Base-by-base conservation (phyloP, 2,329 filamentous ascomycete species). In the Fusarium odoratissimum region DNA sequence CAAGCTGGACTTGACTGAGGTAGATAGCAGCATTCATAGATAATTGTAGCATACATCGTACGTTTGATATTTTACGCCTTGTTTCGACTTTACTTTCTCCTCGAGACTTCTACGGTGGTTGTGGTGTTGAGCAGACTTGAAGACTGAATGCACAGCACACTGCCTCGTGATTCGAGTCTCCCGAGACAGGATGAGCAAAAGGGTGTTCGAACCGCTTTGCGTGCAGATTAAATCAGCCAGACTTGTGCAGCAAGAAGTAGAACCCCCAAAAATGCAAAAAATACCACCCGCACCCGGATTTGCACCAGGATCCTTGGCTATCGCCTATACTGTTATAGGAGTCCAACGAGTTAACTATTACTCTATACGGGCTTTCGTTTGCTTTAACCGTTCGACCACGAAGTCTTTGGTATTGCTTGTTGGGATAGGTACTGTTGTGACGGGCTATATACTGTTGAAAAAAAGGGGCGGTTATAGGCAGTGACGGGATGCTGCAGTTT, bases 291-390 rank as follows among this genome's bases (percentile, higher is more conserved):
- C 72, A 79, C 78, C 73, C 79, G 79, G 78, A 80, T 80, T 80
- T 81, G 79, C 77, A 81, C 79, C 79, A 70, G 73, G 79, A 80
- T 80, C 78, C 77, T 80, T 80, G 79, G 77, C 79, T 81, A 42
- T 68, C 75, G 59, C 75, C 74, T 78, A 79, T 67, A 69, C 67
- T 62, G 68, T 54, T 69, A 76, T 79, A 81, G 78, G 79, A 81
- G 79, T 76, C 79, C 77, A 80, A 80, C 78, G 78, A 80, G 78
- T 79, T 80, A 59, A 60, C 79, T 80, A 79, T 79, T 79, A 79
- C 78, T 79, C 77, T 79, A 79, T 80, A 78, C 79, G 79, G 79
- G 78, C 66, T 65, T 68, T 67, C 44, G 35, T 55, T 33, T 42
- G 30, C 19, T 52, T 69, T 75, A 64, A 78, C 75, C 76, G 64